Evolutionary conservation across 23 red algal species (phyloP), one percentile per base, ranked within the genome.

Genomic region (Cyanidioschyzon merolae): DNA sequence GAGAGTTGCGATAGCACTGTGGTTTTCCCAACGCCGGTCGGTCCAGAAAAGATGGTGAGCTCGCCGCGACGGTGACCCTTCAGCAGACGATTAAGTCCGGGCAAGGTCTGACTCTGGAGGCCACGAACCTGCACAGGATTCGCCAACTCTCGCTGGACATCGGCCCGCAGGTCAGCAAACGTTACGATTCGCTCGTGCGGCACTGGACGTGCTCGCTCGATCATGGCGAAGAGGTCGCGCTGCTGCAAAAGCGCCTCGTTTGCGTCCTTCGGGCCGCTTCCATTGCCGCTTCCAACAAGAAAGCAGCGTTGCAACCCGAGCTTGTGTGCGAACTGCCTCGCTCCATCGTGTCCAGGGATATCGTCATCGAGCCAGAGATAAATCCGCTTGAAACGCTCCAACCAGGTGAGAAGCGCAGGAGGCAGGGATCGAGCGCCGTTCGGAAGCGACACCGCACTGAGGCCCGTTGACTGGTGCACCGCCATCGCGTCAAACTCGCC

Each of bases 401-500:
- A 74, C 58, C 50, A 57, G n/a, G 82, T 81, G 50, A 89, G 58
- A 12, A 89, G 26, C 1, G 76, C 80, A 25, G 82, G 68, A 0
- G 86, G 84, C 3, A 98, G 50, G 39, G 87, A 85, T 16, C 41
- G 39, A 32, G 88, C 86, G 2, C 88, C 94, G 41, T 79, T 87
- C 30, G 88, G 87, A 29, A 91, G 57, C 0, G 84, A 89, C 0
- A 98, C 78, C 1, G 94, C 82, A 1, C 77, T 39, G 21, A 90
- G 71, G 34, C 94, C 94, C 2, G 88, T 92, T 24, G 88, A 83
- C 59, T 98, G 88, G 18, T 58, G 54, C 0, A 89, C 85, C 26
- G 82, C 82, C 94, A 98, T 91, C 0, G 94, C 94, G 63, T 98
- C 94, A 36, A 98, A 77, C 77, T 98, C 94, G 3, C 89, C 94